Evolutionary conservation across 306 rosid species (phyloP), one percentile per base, ranked within the genome.

Genomic region (Dalbergia cochinchinensis): DNA sequence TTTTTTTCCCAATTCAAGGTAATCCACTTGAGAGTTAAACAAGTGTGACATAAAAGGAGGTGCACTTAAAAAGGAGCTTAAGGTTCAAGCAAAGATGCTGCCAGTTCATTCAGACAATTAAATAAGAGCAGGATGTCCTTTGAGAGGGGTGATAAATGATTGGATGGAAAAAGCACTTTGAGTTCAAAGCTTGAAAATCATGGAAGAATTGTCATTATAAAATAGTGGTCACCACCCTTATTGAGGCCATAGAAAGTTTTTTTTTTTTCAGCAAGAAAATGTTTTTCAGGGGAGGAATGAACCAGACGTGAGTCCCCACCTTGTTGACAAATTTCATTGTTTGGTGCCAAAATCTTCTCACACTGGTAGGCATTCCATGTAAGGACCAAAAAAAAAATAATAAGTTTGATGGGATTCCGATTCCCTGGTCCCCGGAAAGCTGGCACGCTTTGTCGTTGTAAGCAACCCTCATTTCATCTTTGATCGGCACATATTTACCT

Each of bases 31-130:
- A 58, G 69, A 48, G 45, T 13, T 7, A 7, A 7, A 48, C 59
- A 65, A 82, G 83, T 76, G 87, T 74, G 58, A 22, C 39, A 82
- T 67, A 64, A 73, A 26, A 86, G 51, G 41, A 58, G 71, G 84
- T 26, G 37, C 20, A 89, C 88, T 88, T 87, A 84, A 76, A 87
- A 82, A 82, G 92, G 88, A 82, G 80, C 88, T 85, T 26, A 50
- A 72, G 78, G 76, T 60, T 83, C 81, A 89, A 84, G 91, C 82
- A 94, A 92, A 92, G 99, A 92, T 92, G 94, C 91, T 87, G 97
- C 94, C 98, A 95, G 98, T 81, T 95, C 97, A 92, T 87, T 80
- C 59, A 81, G 70, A 69, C 82, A 79, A 85, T 73, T 77, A 76
- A 86, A 89, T 80, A 86, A 81, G 54, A 69, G 69, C 60, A 86